phyloP scores from a whole-genome alignment of 768 basidiomycete genomes.

The Panellus pusillus region DNA sequence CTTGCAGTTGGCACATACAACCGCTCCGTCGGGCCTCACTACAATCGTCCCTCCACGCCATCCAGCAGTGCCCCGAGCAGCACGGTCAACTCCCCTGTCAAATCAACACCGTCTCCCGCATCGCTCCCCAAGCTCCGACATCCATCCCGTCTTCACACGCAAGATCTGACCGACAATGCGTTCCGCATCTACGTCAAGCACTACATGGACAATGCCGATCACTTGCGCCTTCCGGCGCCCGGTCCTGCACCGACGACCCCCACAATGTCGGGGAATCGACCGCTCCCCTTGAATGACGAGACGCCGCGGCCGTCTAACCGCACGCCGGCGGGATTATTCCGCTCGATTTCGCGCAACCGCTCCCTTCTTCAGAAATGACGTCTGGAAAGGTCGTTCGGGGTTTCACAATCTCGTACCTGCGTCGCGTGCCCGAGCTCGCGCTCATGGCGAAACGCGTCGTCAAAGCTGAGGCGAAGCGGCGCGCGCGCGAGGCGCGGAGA shows the following conservation, averaged over 20 bases:
- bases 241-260: constrained; percentile 28
- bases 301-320: constrained; percentile 28
- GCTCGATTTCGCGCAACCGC: constrained; percentile 10
- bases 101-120: constrained; percentile 5
- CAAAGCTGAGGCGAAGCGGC: constrained; percentile 55
- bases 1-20: neutral
- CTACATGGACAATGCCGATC: constrained; percentile 63
- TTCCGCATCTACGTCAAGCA: constrained; percentile 79
- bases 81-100: neutral
- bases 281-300: constrained; percentile 15
- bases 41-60: constrained; percentile 1
- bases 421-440: constrained; percentile 72
- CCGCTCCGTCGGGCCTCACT: neutral
- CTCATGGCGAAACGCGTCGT: constrained; percentile 66
- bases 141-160: constrained; percentile 65
- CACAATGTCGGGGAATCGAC: constrained; percentile 31
- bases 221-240: constrained; percentile 14
- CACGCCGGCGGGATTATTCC: constrained; percentile 30
- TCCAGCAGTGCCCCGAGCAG: constrained; percentile 10
- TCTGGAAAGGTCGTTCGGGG: constrained; percentile 32
- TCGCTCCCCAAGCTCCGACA: constrained; percentile 60
- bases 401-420: constrained; percentile 72
- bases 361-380: neutral
- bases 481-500: constrained; percentile 50
- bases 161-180: constrained; percentile 68